A percentile compares a stretch with the other conserved stretches of the same genome.
These are phyloP conservation scores for Leucocoprinus birnbaumii DNA, from an alignment of 768 basidiomycete genomes.

Conservation along the genomic window DNA sequence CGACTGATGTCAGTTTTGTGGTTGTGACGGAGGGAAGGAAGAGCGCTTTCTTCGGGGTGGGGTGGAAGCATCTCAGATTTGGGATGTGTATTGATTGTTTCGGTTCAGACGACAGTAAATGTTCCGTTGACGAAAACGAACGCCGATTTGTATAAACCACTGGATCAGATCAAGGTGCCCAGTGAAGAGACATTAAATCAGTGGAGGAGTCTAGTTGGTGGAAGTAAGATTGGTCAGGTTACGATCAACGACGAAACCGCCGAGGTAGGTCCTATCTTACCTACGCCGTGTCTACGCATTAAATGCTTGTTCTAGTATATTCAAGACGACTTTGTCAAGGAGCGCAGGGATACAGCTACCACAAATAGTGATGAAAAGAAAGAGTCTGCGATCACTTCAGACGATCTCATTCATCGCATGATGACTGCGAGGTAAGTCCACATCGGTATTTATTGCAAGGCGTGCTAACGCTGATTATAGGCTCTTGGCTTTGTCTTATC, in stretches of 20 bases:
- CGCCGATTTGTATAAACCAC: constrained; percentile 46
- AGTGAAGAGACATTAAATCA: constrained; percentile 40
- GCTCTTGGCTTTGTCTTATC: constrained; percentile 58
- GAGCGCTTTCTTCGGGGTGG: constrained; percentile 72
- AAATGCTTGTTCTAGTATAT: constrained; percentile 48
- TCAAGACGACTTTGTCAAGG: constrained; percentile 69
- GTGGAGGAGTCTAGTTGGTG: constrained; percentile 59
- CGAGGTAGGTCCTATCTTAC: constrained; percentile 42
- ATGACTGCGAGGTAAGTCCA: constrained; percentile 59
- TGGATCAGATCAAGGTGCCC: constrained; percentile 42
- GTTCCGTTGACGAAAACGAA: constrained; percentile 41
- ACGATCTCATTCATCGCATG: constrained; percentile 69
- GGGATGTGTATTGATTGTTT: background rate
- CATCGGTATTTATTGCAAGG: background rate
- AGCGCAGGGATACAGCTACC: constrained; percentile 29
- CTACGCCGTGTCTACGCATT: background rate
- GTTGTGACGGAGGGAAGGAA: constrained; percentile 60
- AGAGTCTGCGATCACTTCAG: constrained; percentile 44
- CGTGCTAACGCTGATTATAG: constrained; percentile 30
- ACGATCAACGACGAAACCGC: constrained; percentile 52
- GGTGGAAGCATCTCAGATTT: background rate
- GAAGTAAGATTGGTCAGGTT: constrained; percentile 58
- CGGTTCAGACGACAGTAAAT: constrained; percentile 55
- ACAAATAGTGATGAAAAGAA: constrained; percentile 22
- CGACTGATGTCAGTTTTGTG: constrained; percentile 70